These are phyloP conservation scores for Evernia prunastri DNA, from an alignment of 495 filamentous ascomycete species.

Conservation along the genomic window DNA sequence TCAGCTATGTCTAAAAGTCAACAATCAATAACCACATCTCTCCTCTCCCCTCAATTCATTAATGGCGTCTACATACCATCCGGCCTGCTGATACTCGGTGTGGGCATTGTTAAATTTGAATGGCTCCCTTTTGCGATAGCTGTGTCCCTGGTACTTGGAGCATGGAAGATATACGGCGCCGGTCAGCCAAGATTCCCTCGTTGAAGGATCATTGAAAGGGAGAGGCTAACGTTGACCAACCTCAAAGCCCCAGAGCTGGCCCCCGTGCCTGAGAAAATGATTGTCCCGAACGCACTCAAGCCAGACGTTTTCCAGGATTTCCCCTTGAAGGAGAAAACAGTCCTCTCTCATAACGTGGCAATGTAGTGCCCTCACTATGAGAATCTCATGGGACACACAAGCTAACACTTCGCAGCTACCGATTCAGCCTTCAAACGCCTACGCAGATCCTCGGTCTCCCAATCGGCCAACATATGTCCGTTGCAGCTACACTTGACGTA, in stretches of 20 bases:
- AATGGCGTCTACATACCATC: constrained; percentile 80
- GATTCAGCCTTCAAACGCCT: constrained; percentile 71
- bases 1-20: constrained; percentile 27
- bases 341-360: constrained; percentile 93
- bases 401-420: constrained; percentile 58
- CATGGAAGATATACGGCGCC: constrained; percentile 54
- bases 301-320: constrained; percentile 84
- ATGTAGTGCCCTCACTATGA: constrained; percentile 40
- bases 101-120: constrained; percentile 69
- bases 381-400: not conserved
- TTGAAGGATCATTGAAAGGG: constrained; percentile 23
- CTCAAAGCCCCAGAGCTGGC: constrained; percentile 36
- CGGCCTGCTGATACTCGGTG: constrained; percentile 70
- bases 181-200: constrained; percentile 40
- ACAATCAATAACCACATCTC: constrained; percentile 30
- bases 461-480: constrained; percentile 97
- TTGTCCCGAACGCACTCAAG: constrained; percentile 73
- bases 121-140: constrained; percentile 67
- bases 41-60: constrained; percentile 49
- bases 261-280: constrained; percentile 4
- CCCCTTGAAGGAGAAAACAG: constrained; percentile 79
- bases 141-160: constrained; percentile 47
- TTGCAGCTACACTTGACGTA: constrained; percentile 61
- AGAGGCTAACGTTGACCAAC: constrained; percentile 19
- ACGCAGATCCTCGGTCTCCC: constrained; percentile 86